Evolutionary conservation across 169 alveolate genomes (phyloP).

Genomic region (Eimeria maxima): DNA sequence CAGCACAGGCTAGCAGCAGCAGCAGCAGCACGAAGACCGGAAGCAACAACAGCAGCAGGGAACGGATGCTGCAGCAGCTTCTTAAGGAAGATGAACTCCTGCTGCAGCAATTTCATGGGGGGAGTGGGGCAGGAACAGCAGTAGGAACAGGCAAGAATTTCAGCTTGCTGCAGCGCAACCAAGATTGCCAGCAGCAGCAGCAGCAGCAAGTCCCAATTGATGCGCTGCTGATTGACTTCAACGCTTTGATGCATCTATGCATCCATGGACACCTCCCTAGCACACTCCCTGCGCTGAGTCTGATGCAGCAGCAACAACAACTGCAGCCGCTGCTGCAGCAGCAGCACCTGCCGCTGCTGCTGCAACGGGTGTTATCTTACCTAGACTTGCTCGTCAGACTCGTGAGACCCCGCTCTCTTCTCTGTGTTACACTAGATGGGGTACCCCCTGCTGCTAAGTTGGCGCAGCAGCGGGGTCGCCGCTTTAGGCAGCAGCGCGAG

Average conservation of each 20-base stretch:
- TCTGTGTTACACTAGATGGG: slow-evolving; percentile 97
- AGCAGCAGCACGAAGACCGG: slow-evolving; percentile 42
- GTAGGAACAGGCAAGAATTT: not conserved
- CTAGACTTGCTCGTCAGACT: slow-evolving; percentile 91
- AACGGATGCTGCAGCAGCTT: slow-evolving; percentile 34
- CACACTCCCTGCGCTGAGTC: not conserved
- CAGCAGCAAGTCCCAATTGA: slow-evolving; percentile 41
- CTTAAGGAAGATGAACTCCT: slow-evolving; percentile 35
- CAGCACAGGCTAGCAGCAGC: slow-evolving; percentile 33
- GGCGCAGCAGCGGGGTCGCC: slow-evolving; percentile 98
- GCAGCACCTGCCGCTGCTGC: slow-evolving; percentile 22
- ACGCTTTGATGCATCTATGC: slow-evolving; percentile 79
- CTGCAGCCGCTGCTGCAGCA: slow-evolving; percentile 20
- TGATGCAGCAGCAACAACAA: slow-evolving; percentile 61
- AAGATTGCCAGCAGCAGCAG: not conserved
- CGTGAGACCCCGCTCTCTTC: slow-evolving; percentile 95
- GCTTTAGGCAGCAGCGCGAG: slow-evolving; percentile 95
- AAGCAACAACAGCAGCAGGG: not conserved
- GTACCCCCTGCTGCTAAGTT: slow-evolving; percentile 99
- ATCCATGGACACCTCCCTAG: slow-evolving; percentile 73
- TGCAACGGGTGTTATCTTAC: slow-evolving; percentile 68
- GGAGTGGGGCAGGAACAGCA: not conserved
- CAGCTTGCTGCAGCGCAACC: slow-evolving; percentile 14
- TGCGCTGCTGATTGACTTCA: slow-evolving; percentile 74
- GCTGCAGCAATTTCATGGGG: slow-evolving; percentile 11